phyloP scores from a whole-genome alignment of 2,329 filamentous ascomycete genomes.

The Cercospora janseana region DNA sequence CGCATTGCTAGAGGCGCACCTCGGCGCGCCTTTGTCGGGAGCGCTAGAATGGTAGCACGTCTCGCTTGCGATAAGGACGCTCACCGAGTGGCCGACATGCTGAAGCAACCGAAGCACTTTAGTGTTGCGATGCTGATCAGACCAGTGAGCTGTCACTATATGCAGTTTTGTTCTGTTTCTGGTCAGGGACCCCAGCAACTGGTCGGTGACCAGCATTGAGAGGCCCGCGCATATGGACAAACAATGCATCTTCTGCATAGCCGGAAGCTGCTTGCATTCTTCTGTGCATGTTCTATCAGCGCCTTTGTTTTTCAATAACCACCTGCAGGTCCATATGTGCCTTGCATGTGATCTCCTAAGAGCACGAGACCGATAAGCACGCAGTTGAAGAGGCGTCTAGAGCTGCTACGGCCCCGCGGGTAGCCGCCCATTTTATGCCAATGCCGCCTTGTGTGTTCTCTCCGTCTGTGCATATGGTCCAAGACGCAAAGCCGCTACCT shows the following conservation, averaged over 20 bases:
- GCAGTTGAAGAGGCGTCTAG: neutral
- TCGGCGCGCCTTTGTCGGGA: neutral
- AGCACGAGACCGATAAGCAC: conserved; percentile 6
- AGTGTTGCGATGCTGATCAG: too few species aligned
- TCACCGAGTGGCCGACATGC: neutral
- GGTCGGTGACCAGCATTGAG: neutral
- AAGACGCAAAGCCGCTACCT: conserved; percentile 7
- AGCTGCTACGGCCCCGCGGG: neutral
- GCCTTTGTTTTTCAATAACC: too few species aligned
- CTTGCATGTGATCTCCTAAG: too few species aligned
- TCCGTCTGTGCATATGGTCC: neutral
- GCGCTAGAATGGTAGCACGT: conserved; percentile 1
- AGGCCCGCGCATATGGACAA: neutral
- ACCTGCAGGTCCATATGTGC: too few species aligned
- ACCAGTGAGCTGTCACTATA: too few species aligned
- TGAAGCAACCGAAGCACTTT: neutral
- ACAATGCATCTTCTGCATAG: neutral
- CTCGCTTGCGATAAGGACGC: conserved; percentile 7
- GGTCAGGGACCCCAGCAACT: neutral
- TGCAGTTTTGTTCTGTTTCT: neutral
- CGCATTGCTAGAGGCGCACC: neutral
- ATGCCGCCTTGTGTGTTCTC: neutral
- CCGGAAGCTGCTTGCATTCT: neutral
- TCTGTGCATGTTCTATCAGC: neutral
- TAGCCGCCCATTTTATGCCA: conserved; percentile 2